phyloP scores from a whole-genome alignment of 176 grass and related monocot genomes.

The Phoenix roebelenii region DNA sequence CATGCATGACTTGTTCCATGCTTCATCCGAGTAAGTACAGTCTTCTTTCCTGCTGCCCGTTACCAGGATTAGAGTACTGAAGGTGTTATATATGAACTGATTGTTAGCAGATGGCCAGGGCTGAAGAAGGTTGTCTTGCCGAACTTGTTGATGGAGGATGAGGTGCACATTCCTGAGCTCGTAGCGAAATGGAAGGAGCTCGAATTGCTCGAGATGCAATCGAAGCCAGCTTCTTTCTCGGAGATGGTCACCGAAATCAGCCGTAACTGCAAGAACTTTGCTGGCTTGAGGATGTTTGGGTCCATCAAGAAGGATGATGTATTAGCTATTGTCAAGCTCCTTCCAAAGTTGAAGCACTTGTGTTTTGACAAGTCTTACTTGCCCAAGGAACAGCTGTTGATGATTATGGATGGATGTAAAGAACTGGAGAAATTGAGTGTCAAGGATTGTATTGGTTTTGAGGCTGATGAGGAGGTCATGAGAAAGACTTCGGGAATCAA shows the following conservation, averaged over 20 bases:
- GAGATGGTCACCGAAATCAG: neutral
- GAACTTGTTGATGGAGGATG: neutral
- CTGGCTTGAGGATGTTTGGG: neutral
- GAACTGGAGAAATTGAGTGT: neutral
- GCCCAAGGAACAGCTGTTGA: neutral
- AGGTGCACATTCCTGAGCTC: neutral
- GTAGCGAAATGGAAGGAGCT: slow-evolving; percentile 5
- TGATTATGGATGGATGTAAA: neutral
- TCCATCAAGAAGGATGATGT: neutral
- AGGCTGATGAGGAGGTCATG: neutral
- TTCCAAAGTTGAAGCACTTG: neutral
- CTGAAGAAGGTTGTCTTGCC: neutral
- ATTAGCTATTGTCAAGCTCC: neutral
- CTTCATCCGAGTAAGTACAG: neutral
- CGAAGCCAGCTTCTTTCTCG: neutral
- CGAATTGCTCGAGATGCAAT: slow-evolving; percentile 2
- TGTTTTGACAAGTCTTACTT: slow-evolving; percentile 3
- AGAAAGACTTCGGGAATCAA: neutral
- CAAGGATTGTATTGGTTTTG: neutral
- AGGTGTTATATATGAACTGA: neutral
- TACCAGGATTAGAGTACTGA: too few species aligned
- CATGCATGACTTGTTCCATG: neutral
- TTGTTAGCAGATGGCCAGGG: neutral
- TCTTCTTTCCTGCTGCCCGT: neutral
- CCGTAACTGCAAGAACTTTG: neutral